A percentile compares a stretch with the other conserved stretches of the same genome.
Conservation (phyloP, 768 basidiomycete species). For the Vishniacozyma victoriae region DNA sequence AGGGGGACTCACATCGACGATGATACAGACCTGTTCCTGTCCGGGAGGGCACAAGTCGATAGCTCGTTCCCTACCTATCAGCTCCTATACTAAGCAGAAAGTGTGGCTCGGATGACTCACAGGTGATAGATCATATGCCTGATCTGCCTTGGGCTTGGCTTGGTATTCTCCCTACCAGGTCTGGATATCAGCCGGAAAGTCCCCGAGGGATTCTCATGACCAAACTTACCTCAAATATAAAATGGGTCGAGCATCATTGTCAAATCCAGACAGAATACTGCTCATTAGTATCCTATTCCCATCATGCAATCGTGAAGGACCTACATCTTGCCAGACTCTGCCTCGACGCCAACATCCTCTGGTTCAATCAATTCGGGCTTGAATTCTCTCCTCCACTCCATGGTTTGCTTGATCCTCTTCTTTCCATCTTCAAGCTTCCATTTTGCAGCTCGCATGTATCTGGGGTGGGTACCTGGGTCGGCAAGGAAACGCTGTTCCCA, state of each 20-base stretch:
- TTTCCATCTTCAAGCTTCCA: slow-evolving; percentile 74
- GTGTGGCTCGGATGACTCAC: slow-evolving; percentile 52
- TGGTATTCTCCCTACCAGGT: slow-evolving; percentile 79
- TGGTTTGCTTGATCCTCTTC: slow-evolving; percentile 66
- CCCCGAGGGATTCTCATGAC: too few species aligned
- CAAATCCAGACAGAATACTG: slow-evolving; percentile 78
- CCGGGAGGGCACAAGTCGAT: slow-evolving; percentile 81
- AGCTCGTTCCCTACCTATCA: slow-evolving; percentile 67
- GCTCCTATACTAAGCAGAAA: background rate
- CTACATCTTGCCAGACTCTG: slow-evolving; percentile 82
- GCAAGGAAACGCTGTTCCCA: slow-evolving; percentile 77
- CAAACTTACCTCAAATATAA: slow-evolving; percentile 86
- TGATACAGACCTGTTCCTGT: slow-evolving; percentile 73
- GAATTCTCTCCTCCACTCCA: slow-evolving; percentile 80
- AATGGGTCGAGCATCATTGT: slow-evolving; percentile 77
- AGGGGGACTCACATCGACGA: slow-evolving; percentile 56
- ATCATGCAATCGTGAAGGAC: slow-evolving; percentile 24
- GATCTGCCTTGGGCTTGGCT: slow-evolving; percentile 68
- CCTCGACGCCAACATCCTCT: slow-evolving; percentile 67
- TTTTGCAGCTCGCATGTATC: slow-evolving; percentile 80
- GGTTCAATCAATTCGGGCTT: slow-evolving; percentile 78
- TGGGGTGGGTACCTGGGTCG: slow-evolving; percentile 58
- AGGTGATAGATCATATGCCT: slow-evolving; percentile 80
- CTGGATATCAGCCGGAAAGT: too few species aligned
- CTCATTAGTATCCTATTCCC: slow-evolving; percentile 1